Evolutionary conservation across 768 basidiomycete genomes (phyloP).

Genomic region (Boletus rubescentipes): DNA sequence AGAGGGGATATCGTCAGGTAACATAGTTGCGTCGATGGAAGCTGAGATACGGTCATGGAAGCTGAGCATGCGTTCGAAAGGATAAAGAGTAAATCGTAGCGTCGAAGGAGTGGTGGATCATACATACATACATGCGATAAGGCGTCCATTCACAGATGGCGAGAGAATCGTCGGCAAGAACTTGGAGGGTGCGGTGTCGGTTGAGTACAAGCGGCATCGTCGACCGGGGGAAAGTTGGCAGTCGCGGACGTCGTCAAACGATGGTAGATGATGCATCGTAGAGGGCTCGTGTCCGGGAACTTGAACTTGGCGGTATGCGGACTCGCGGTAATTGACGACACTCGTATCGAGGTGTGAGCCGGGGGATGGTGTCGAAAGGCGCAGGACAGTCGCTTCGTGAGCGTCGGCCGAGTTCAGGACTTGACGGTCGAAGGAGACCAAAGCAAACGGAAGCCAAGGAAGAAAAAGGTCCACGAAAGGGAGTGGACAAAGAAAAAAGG

Average conservation of each 20-base stretch:
- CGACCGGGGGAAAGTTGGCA: background rate
- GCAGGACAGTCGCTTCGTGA: background rate
- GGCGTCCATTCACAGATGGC: background rate
- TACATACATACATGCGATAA: background rate
- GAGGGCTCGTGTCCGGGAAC: background rate
- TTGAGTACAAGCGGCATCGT: background rate
- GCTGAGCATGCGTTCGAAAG: background rate
- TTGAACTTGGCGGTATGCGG: background rate
- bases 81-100: background rate
- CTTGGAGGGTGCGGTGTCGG: background rate
- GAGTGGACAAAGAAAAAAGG: background rate
- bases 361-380: background rate
- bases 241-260: background rate
- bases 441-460: background rate
- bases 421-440: background rate
- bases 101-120: background rate
- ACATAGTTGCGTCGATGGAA: background rate
- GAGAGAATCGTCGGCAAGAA: background rate
- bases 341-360: background rate
- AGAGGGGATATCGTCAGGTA: background rate
- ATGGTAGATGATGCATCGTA: background rate
- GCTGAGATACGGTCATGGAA: background rate
- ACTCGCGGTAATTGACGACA: background rate
- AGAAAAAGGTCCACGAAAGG: background rate
- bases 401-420: background rate